These are phyloP conservation scores for Pseudozyma hubeiensis DNA, from an alignment of 1,284 basidiomycete species.

Conservation along the genomic window DNA sequence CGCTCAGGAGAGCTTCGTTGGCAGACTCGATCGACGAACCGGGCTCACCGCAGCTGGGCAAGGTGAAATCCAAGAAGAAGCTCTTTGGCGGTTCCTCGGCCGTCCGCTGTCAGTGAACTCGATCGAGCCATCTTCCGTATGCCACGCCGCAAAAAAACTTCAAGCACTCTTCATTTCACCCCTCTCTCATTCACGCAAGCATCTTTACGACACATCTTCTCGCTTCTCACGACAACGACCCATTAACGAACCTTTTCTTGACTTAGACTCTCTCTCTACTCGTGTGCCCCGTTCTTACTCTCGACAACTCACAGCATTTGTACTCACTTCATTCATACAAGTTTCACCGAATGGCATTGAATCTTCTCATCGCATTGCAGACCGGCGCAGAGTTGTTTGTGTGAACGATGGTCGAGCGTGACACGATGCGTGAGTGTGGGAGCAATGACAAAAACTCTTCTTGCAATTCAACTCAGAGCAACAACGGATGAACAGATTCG, in stretches of 20 bases:
- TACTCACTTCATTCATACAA: constrained; percentile 6
- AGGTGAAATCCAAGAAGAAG: constrained; percentile 44
- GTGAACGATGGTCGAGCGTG: too few species aligned
- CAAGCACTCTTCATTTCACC: too few species aligned
- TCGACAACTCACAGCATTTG: constrained; percentile 15
- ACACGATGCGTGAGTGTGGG: too few species aligned
- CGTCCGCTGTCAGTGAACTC: not conserved
- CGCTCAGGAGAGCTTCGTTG: constrained; percentile 27
- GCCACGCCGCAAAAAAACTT: too few species aligned
- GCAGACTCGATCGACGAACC: constrained; percentile 25
- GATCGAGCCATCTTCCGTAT: too few species aligned
- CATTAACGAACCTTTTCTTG: not conserved
- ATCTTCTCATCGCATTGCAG: not conserved
- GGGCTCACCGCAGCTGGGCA: constrained; percentile 10
- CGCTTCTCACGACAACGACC: not conserved
- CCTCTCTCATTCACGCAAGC: not conserved
- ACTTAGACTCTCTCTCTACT: not conserved
- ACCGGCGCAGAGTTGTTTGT: too few species aligned
- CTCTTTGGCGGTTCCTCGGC: constrained; percentile 40
- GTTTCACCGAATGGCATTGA: constrained; percentile 9
- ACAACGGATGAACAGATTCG: not conserved
- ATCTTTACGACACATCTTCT: not conserved
- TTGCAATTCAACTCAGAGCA: too few species aligned
- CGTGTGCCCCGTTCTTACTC: not conserved
- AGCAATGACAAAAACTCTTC: too few species aligned